Base-by-base conservation (phyloP, 1,139 yeast species). In the Yamadazyma triangularis region DNA sequence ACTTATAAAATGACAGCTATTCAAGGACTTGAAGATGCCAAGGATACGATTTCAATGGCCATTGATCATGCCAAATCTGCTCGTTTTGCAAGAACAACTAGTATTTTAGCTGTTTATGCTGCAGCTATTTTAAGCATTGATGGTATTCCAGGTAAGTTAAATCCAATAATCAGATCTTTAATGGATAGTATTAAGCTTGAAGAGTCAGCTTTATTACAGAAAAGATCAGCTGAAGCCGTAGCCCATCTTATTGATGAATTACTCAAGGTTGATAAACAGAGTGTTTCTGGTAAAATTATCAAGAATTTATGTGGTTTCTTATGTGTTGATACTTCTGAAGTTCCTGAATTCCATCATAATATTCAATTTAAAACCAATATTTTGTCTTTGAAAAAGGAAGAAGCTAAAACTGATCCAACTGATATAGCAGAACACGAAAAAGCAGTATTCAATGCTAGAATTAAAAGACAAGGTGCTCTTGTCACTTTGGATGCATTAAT, bases 281-380 rank as follows among this genome's bases (percentile, higher is more conserved):
- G 79, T 25, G 94, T 93, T 3, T 80, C 91, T 3, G 95, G 87
- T 46, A 93, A 91, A 51, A 82, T 91, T 42, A 76, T 86, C 31
- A 89, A 87, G 51, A 93, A 93, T 49, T 63, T 93, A 33, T 86
- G 96, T 59, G 95, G 94, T 1, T 91, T 91, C 51, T 56, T 91
- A 29, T 91, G 98, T 62, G 96, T 89, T 25, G 98, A 91, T 53
- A 87, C 96, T 0, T 76, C 93, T 4, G 97, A 89, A 53, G 96
- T 91, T 22, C 98, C 98, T 3, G 97, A 88, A 49, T 91, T 86
- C 50, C 70, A 71, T 20, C 82, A 85, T 29, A 84, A 86, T 50
- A 72, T 74, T 28, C 60, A 61, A 9, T 68, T 70, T 35, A 70
- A 61, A 20, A 79, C 75, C 32, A 65, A 64, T 13, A 81, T 91